Conservation (phyloP, 139 green algal genomes). For the Limnomonas spitsbergensis region DNA sequence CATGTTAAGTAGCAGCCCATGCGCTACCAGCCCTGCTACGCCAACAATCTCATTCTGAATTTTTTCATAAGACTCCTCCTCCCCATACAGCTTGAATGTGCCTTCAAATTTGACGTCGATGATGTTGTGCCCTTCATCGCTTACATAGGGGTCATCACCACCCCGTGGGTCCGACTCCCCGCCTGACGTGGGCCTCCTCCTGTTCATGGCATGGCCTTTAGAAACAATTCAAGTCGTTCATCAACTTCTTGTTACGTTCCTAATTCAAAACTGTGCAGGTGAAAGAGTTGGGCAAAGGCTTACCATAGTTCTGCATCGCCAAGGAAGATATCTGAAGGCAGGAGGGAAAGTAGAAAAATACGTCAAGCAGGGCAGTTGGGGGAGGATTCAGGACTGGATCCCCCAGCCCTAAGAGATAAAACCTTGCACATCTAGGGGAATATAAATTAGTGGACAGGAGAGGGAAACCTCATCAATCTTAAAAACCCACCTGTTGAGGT, state of each 20-base stretch:
- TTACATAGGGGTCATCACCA: slow-evolving; percentile 71
- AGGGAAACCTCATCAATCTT: too few relatives aligned
- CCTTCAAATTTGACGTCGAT: slow-evolving; percentile 49
- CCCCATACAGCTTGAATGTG: slow-evolving; percentile 65
- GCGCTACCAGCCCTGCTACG: slow-evolving; percentile 22
- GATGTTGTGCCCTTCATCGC: slow-evolving; percentile 62
- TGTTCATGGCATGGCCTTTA: too few relatives aligned
- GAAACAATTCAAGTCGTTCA: too few relatives aligned
- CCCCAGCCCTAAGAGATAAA: too few relatives aligned
- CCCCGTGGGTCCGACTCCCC: slow-evolving; percentile 43
- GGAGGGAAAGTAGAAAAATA: too few relatives aligned
- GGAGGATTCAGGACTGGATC: too few relatives aligned
- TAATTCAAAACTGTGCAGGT: neutral
- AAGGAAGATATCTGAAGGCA: slow-evolving; percentile 64
- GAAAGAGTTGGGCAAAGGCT: neutral
- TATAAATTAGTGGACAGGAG: too few relatives aligned
- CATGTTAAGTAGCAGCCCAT: slow-evolving; percentile 27
- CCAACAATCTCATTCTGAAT: slow-evolving; percentile 8
- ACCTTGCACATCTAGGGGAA: too few relatives aligned
- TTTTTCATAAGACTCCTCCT: slow-evolving; percentile 39
- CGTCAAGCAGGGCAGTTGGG: too few relatives aligned
- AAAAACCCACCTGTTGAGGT: too few relatives aligned
- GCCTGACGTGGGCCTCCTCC: slow-evolving; percentile 34
- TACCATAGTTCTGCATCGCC: slow-evolving; percentile 78
- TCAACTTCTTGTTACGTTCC: too few relatives aligned